These are phyloP conservation scores for Barbatosphaeria neglecta DNA, from an alignment of 495 filamentous ascomycete species.

Conservation along the genomic window DNA sequence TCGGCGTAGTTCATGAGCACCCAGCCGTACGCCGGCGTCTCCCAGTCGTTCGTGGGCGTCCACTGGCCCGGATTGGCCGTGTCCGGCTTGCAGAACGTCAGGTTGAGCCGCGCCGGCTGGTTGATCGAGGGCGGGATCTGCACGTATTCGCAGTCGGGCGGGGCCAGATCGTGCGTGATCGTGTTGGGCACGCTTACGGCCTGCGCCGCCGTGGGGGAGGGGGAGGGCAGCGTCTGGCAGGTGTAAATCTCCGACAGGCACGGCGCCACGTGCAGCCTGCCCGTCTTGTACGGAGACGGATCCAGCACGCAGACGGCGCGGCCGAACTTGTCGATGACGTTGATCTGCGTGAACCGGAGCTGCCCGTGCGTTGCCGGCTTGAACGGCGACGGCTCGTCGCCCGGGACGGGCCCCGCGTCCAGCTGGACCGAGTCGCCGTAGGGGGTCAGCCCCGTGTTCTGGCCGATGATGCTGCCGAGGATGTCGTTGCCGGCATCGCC, in stretches of 20 bases:
- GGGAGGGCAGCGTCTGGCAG: too few relatives aligned
- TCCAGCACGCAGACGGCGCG: constrained; percentile 24
- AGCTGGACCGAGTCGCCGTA: constrained; percentile 11
- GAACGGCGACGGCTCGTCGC: constrained; percentile 10
- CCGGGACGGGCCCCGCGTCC: too few relatives aligned
- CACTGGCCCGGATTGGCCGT: constrained; percentile 2
- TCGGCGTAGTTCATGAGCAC: constrained; percentile 40
- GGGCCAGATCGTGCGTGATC: not conserved
- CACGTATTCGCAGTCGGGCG: constrained; percentile 19
- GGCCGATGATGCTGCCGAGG: constrained; percentile 2
- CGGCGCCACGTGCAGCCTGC: too few relatives aligned
- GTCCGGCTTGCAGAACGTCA: constrained; percentile 9
- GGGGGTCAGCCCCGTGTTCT: constrained; percentile 15
- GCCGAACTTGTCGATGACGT: constrained; percentile 41
- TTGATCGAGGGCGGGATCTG: constrained; percentile 40
- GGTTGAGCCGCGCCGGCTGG: constrained; percentile 33
- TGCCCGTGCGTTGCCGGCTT: constrained; percentile 39
- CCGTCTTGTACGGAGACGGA: too few relatives aligned
- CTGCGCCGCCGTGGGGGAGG: too few relatives aligned
- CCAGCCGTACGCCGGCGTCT: constrained; percentile 46
- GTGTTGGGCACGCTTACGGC: too few relatives aligned
- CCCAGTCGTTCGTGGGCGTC: constrained; percentile 23
- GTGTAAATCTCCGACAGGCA: too few relatives aligned
- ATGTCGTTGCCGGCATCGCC: too few relatives aligned
- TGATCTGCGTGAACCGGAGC: constrained; percentile 41